phyloP scores from a whole-genome alignment of 2,329 filamentous ascomycete species.

The Lasiodiplodia citricola region DNA sequence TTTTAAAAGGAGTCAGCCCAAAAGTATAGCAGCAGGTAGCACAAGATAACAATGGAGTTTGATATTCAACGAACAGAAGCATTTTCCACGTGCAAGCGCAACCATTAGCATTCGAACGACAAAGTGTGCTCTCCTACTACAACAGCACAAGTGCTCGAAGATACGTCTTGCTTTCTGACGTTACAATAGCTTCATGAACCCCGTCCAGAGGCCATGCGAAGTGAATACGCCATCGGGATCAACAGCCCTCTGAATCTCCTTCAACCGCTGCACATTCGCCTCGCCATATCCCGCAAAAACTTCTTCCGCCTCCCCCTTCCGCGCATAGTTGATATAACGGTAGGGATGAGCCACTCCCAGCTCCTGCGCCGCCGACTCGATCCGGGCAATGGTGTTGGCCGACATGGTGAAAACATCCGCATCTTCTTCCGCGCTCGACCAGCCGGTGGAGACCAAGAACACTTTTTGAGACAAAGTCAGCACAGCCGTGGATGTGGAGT shows the following conservation, averaged over 20 bases:
- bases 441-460: neutral
- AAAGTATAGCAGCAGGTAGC: too few relatives aligned
- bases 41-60: too few relatives aligned
- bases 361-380: neutral
- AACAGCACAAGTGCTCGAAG: too few relatives aligned
- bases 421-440: neutral
- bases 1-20: too few relatives aligned
- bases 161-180: too few relatives aligned
- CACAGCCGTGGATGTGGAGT: neutral
- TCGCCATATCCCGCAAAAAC: conserved; percentile 32
- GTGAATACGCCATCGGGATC: conserved; percentile 33
- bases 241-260: conserved; percentile 24
- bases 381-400: neutral
- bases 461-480: neutral
- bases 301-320: conserved; percentile 17
- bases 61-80: too few relatives aligned
- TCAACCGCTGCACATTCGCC: conserved; percentile 26
- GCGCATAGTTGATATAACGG: conserved; percentile 15
- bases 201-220: neutral
- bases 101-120: too few relatives aligned
- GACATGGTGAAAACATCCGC: neutral
- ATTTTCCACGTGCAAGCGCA: too few relatives aligned
- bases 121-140: too few relatives aligned
- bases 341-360: neutral
- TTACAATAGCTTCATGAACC: neutral